Conservation (phyloP, 1,284 basidiomycete genomes). For the Macrocystidia cucumis region DNA sequence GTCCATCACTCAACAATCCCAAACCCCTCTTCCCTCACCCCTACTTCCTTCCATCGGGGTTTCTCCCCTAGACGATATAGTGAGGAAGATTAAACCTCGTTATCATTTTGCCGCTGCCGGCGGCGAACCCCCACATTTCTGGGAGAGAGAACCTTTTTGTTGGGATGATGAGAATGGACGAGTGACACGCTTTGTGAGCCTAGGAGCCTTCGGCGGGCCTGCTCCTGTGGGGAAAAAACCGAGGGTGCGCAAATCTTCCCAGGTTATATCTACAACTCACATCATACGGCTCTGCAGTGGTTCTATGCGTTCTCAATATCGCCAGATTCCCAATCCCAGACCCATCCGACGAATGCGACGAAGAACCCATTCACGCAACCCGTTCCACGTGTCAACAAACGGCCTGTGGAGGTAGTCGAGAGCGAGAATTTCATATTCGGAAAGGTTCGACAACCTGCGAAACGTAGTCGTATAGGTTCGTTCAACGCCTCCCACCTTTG, state of each 20-base stretch:
- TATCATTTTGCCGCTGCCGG: conserved; percentile 72
- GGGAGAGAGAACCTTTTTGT: conserved; percentile 87
- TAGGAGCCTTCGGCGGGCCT: conserved; percentile 80
- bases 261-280: conserved; percentile 4
- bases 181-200: conserved; percentile 72
- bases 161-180: conserved; percentile 73
- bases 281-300: conserved; percentile 24
- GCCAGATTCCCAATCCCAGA: conserved; percentile 17
- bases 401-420: conserved; percentile 35
- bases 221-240: conserved; percentile 66
- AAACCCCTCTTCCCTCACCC: conserved; percentile 37
- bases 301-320: conserved; percentile 44
- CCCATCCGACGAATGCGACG: conserved; percentile 58
- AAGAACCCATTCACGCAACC: conserved; percentile 62
- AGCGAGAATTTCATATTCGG: conserved; percentile 68
- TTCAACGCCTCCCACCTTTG: conserved; percentile 3
- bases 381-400: conserved; percentile 37
- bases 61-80: conserved; percentile 60
- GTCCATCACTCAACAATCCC: conserved; percentile 59
- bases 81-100: conserved; percentile 59
- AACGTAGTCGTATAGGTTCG: conserved; percentile 48
- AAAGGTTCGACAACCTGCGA: conserved; percentile 43
- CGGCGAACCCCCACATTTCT: conserved; percentile 61
- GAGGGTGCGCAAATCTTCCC: conserved; percentile 43
- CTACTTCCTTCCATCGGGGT: conserved; percentile 38